phyloP scores from a whole-genome alignment of 306 rosid species.

The Dicorynia guianensis region DNA sequence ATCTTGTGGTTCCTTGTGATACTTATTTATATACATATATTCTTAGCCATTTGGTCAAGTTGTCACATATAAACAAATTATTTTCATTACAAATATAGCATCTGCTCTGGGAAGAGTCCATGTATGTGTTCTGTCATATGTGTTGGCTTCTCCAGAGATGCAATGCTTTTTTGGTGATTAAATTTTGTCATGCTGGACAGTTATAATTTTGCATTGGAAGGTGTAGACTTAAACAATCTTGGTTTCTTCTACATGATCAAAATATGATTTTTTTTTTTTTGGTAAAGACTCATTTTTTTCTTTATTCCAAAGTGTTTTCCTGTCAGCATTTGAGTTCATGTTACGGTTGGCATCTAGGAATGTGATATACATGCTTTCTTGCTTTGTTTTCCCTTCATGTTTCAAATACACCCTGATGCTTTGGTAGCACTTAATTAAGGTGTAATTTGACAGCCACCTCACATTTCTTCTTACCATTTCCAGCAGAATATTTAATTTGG shows the following conservation, averaged over 20 bases:
- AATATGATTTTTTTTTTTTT: too few relatives aligned
- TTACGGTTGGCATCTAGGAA: not conserved
- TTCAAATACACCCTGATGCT: not conserved
- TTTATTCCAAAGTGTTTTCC: not conserved
- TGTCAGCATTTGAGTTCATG: not conserved
- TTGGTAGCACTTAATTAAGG: not conserved
- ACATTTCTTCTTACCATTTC: not conserved
- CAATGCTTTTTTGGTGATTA: not conserved
- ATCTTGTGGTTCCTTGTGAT: not conserved
- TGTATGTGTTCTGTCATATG: not conserved
- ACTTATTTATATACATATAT: not conserved
- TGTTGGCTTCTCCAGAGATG: not conserved
- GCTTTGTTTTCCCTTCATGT: not conserved
- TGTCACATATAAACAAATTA: not conserved
- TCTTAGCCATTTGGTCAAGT: not conserved
- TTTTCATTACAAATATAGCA: not conserved
- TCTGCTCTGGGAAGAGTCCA: not conserved
- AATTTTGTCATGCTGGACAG: not conserved
- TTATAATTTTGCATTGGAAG: not conserved
- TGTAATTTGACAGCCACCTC: not conserved
- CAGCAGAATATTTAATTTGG: not conserved
- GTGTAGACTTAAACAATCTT: not conserved
- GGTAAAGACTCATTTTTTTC: not conserved
- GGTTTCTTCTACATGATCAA: not conserved
- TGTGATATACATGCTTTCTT: not conserved